Evolutionary conservation across 2,329 filamentous ascomycete genomes (phyloP).

Genomic region (Trichoderma sp.): DNA sequence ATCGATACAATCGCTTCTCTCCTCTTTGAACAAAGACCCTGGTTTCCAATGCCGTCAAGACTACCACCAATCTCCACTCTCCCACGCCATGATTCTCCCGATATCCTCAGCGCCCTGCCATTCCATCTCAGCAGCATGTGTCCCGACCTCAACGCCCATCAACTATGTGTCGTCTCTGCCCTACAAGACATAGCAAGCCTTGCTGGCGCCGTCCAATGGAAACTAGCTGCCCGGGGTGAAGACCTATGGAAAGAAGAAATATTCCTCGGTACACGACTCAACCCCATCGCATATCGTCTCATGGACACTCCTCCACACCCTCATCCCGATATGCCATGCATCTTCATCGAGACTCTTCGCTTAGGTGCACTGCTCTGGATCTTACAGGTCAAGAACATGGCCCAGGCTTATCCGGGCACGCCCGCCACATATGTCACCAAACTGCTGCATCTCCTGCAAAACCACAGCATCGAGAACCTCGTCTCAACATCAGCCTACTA

Average conservation of each 20-base stretch:
- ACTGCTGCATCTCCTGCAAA: neutral
- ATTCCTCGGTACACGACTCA: constrained; percentile 1
- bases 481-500: neutral
- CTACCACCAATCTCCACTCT: neutral
- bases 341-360: neutral
- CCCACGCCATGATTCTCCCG: neutral
- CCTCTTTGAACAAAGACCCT: constrained; percentile 4
- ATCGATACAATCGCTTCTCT: constrained; percentile 8
- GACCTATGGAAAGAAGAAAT: constrained; percentile 14
- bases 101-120: neutral
- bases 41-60: constrained; percentile 4
- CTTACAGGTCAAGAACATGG: neutral
- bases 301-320: neutral
- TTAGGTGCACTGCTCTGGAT: constrained; percentile 11
- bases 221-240: neutral
- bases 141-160: neutral
- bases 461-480: neutral
- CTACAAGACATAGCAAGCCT: neutral
- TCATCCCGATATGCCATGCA: neutral
- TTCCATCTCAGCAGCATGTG: neutral
- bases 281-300: constrained; percentile 7
- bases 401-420: constrained; percentile 5
- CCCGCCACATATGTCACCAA: neutral
- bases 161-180: neutral
- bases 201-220: neutral